Conservation (phyloP, 306 rosid genomes). For the Ochetophila trinervis region DNA sequence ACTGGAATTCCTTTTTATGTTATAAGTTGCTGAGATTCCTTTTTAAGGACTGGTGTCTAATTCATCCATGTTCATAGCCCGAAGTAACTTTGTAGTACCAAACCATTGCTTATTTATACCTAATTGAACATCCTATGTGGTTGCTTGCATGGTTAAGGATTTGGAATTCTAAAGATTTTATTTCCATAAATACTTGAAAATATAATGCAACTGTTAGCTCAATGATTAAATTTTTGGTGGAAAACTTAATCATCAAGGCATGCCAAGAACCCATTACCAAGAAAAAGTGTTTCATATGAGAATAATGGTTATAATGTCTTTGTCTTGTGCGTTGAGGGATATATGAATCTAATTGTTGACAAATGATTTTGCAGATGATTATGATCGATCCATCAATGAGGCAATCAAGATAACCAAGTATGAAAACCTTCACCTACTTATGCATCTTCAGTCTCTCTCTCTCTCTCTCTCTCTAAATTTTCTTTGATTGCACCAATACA, state of each 20-base stretch:
- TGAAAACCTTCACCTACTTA: slow-evolving; percentile 18
- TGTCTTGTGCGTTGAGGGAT: slow-evolving; percentile 26
- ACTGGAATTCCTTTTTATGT: neutral
- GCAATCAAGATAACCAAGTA: slow-evolving; percentile 99
- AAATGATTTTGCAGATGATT: slow-evolving; percentile 76
- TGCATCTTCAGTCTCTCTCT: neutral
- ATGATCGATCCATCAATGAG: slow-evolving; percentile 88
- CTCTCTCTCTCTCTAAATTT: slow-evolving; percentile 9
- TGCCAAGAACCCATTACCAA: no score
- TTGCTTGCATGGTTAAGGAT: neutral
- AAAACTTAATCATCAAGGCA: neutral
- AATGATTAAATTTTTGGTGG: neutral
- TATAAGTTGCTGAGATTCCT: neutral
- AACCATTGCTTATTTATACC: neutral
- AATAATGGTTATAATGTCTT: slow-evolving; percentile 4
- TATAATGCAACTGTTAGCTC: neutral
- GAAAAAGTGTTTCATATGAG: neutral
- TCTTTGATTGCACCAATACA: neutral
- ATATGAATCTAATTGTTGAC: slow-evolving; percentile 26
- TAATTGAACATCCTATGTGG: neutral
- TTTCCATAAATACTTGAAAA: neutral
- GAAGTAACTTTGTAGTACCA: neutral
- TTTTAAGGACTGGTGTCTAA: neutral
- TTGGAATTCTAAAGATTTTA: neutral
- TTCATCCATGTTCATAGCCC: neutral